phyloP scores from a whole-genome alignment of 2,329 filamentous ascomycete genomes.

The Penicillium vulpinum region DNA sequence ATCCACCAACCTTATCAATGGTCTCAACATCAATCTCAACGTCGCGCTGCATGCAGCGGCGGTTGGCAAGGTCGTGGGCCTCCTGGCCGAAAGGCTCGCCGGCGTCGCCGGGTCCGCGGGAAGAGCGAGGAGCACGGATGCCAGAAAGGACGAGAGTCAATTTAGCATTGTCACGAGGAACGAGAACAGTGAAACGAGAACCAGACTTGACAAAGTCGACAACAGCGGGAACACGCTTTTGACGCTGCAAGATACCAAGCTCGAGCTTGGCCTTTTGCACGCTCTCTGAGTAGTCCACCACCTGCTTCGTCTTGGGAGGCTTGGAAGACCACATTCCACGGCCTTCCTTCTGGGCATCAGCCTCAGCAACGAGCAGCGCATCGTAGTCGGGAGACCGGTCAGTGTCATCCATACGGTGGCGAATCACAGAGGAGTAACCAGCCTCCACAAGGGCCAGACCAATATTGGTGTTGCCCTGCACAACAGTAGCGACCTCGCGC shows the following conservation, averaged over 20 bases:
- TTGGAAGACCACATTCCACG: constrained; percentile 97
- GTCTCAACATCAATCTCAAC: constrained; percentile 94
- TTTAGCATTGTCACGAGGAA: constrained; percentile 91
- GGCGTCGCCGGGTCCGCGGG: constrained; percentile 74
- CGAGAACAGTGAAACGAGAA: constrained; percentile 85
- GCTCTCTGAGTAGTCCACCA: constrained; percentile 86
- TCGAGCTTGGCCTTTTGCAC: constrained; percentile 95
- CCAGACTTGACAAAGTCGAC: constrained; percentile 99
- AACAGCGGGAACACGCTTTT: constrained; percentile 88
- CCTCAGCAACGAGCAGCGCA: constrained; percentile 48
- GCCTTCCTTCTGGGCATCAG: constrained; percentile 73
- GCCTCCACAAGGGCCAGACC: constrained; percentile 83
- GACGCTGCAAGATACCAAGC: constrained; percentile 79
- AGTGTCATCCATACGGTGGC: constrained; percentile 90
- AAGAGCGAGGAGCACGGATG: constrained; percentile 85
- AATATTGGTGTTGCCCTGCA: constrained; percentile 81
- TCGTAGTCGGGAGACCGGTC: constrained; percentile 95
- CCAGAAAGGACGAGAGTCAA: constrained; percentile 92
- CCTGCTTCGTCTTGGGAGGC: constrained; percentile 76
- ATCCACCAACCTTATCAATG: constrained; percentile 93
- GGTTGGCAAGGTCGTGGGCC: constrained; percentile 86
- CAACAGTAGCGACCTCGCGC: constrained; percentile 88
- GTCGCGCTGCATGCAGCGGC: constrained; percentile 87
- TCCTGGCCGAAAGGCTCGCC: constrained; percentile 95
- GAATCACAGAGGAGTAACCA: constrained; percentile 89